Percentiles rank a stretch among this genome's conserved stretches.
Evolutionary conservation across 768 basidiomycete genomes (phyloP).

Genomic region (Asterophora lycoperdoides): DNA sequence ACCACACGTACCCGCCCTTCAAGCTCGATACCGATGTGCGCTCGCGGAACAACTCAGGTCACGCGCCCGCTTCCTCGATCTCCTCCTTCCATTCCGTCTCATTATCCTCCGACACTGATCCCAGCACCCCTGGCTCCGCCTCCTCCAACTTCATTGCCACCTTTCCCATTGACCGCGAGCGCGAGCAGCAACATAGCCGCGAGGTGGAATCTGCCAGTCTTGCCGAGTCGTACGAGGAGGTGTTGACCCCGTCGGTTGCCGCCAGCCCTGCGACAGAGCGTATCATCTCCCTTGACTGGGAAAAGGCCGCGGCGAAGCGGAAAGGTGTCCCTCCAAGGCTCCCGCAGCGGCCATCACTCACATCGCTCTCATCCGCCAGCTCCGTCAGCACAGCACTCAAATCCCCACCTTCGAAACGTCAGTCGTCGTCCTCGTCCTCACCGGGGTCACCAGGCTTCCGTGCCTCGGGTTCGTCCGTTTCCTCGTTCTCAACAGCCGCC

Average conservation of each 20-base stretch:
- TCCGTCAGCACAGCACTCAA: conserved; percentile 19
- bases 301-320: conserved; percentile 35
- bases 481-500: conserved; percentile 26
- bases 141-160: conserved; percentile 41
- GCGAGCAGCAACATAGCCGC: conserved; percentile 19
- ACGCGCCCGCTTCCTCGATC: conserved; percentile 64
- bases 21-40: conserved; percentile 33
- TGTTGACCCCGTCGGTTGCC: conserved; percentile 49
- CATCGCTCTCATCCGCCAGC: conserved; percentile 19
- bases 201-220: conserved; percentile 54
- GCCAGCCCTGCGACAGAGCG: conserved; percentile 49
- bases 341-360: conserved; percentile 41
- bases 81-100: conserved; percentile 85
- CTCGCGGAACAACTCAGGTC: conserved; percentile 33
- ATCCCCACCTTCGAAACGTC: conserved; percentile 26
- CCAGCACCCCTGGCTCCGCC: conserved; percentile 38
- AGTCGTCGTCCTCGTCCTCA: conserved; percentile 9
- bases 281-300: conserved; percentile 47
- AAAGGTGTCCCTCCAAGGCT: conserved; percentile 41
- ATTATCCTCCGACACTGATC: conserved; percentile 60
- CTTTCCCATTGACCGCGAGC: conserved; percentile 41
- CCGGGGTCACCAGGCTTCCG: conserved; percentile 15
- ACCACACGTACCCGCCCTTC: conserved; percentile 52
- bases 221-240: conserved; percentile 70
- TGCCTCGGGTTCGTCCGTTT: conserved; percentile 26